Base-by-base conservation (phyloP, 2,329 filamentous ascomycete genomes). In the Chaetomium sp. region DNA sequence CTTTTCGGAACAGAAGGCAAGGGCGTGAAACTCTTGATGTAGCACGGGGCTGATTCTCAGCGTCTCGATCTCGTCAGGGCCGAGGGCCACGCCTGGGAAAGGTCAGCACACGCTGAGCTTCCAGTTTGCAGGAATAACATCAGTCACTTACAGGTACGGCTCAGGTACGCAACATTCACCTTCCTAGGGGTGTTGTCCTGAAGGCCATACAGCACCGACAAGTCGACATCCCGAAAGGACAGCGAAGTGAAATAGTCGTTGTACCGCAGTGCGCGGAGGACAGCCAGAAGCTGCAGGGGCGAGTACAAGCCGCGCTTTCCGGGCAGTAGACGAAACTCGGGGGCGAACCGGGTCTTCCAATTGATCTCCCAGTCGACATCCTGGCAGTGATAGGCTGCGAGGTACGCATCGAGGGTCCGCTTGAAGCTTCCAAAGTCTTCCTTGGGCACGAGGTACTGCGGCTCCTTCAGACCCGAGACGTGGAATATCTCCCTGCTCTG, bases 231-330 rank as follows among this genome's bases (percentile, higher is more conserved):
- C 10, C 77, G 74, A 67, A 87, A 85, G 1, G 83, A 86, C n/a
- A 87, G 73, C 0, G 83, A 82, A 64, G 82, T 83, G 74, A 87
- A 86, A 69, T 83, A 86, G 67, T 83, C 84, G 61, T 87, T 87
- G 71, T 85, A 87, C 10, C 84, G 79, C 65, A 86, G 73, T 1
- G 84, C 83, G 4, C 83, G 80, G 68, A 86, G 80, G 1, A 86
- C 80, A 10, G 84, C 84, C n/a, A 87, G 73, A 3, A 87, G 75
- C 71, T 87, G 84, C 45, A 83, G 72, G 4, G 80, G 74, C 4
- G 79, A 79, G 70, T 87, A 86, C 1, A 71, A 68, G 3, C 75
- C 75, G 2, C 74, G 73, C 62, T 73, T 75, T 3, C 78, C 73
- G 13, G 82, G 79, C 6, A 85, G 74, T 21, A 87, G 75, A 9